Evolutionary conservation across 805 yeast genomes (phyloP).

Genomic region (Wickerhamiella brachini): DNA sequence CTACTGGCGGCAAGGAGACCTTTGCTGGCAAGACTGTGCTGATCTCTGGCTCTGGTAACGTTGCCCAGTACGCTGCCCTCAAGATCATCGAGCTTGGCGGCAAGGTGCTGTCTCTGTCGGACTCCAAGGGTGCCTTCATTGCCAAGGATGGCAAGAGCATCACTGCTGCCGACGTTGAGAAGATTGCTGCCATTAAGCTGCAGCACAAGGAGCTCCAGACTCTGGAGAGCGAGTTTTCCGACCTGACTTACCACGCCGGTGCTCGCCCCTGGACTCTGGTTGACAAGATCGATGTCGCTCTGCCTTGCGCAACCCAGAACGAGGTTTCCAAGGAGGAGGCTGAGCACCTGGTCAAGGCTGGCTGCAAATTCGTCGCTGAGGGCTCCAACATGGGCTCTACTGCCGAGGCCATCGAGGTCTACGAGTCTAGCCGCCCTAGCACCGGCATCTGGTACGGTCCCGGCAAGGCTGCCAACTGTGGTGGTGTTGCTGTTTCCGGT

Average conservation of each 20-base stretch:
- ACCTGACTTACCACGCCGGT: slow-evolving; percentile 71
- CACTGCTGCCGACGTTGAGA: slow-evolving; percentile 64
- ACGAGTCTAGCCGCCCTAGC: slow-evolving; percentile 41
- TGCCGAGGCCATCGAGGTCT: slow-evolving; percentile 88
- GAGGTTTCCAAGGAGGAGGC: slow-evolving; percentile 97
- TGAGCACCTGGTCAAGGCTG: slow-evolving; percentile 80
- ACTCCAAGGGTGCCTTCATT: slow-evolving; percentile 83
- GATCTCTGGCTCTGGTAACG: slow-evolving; percentile 97
- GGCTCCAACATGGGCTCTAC: slow-evolving; percentile 99
- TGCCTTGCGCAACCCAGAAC: slow-evolving; percentile 97
- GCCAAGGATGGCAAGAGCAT: slow-evolving; percentile 55
- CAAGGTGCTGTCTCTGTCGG: slow-evolving; percentile 83
- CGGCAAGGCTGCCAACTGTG: slow-evolving; percentile 98
- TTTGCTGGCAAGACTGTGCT: slow-evolving; percentile 91
- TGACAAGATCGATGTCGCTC: slow-evolving; percentile 85
- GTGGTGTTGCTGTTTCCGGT: slow-evolving; percentile 98
- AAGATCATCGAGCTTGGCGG: slow-evolving; percentile 96
- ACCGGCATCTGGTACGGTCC: slow-evolving; percentile 91
- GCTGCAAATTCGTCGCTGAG: slow-evolving; percentile 89
- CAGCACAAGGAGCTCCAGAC: slow-evolving; percentile 39
- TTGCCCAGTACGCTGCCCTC: slow-evolving; percentile 97
- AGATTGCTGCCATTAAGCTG: slow-evolving; percentile 72
- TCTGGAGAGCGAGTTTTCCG: slow-evolving; percentile 20
- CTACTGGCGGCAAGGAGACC: slow-evolving; percentile 76
- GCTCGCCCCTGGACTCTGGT: slow-evolving; percentile 94